A percentile compares a stretch with the other conserved stretches of the same genome.
phyloP scores from a whole-genome alignment of 805 yeast genomes.

The Spathaspora arborariae region DNA sequence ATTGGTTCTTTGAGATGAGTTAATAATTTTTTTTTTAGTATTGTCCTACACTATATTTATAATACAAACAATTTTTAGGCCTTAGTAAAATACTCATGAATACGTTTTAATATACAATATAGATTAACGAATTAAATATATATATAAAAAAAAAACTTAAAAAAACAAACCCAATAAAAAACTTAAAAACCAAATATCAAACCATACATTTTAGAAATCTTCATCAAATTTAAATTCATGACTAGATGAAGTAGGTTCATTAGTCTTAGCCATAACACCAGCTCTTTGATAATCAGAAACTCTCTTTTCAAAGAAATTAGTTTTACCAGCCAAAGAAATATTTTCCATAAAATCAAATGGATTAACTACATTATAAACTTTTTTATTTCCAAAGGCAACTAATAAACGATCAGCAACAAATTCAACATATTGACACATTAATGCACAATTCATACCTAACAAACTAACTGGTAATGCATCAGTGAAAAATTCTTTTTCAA shows the following conservation, averaged over 20 bases:
- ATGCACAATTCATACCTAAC: slow-evolving; percentile 89
- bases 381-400: slow-evolving; percentile 86
- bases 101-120: not conserved
- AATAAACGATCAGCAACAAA: slow-evolving; percentile 95
- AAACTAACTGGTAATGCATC: slow-evolving; percentile 93
- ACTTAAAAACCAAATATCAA: slow-evolving; percentile 1
- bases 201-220: slow-evolving; percentile 58
- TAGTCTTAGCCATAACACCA: slow-evolving; percentile 88
- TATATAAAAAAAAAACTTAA: not conserved
- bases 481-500: slow-evolving; percentile 90
- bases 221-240: slow-evolving; percentile 82
- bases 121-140: not conserved
- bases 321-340: slow-evolving; percentile 96
- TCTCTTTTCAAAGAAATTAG: slow-evolving; percentile 98
- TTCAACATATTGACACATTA: slow-evolving; percentile 98
- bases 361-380: slow-evolving; percentile 80
- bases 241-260: slow-evolving; percentile 44
- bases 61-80: not conserved
- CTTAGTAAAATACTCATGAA: no score
- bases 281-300: slow-evolving; percentile 99
- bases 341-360: slow-evolving; percentile 99
- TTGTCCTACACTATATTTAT: not conserved
- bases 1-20: not conserved
- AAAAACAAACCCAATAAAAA: not conserved
- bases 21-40: not conserved